These are phyloP conservation scores for Chlorella sp. DNA, from an alignment of 139 green algal species.

Conservation along the genomic window DNA sequence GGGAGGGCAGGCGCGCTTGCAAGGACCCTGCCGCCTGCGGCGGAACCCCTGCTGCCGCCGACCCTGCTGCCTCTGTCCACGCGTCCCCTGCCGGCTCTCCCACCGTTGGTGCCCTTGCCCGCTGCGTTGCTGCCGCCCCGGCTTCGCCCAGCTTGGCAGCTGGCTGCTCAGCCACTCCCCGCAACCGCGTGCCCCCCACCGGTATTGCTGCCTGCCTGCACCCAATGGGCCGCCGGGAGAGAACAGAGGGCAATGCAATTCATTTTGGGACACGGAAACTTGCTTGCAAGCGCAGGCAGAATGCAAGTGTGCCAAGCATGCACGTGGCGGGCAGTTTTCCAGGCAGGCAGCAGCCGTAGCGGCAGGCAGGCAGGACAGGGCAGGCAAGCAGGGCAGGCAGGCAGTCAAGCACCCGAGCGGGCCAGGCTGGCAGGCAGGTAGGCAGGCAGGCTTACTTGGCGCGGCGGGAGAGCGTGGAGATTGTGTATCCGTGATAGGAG, in stretches of 20 bases:
- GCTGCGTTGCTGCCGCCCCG: no score
- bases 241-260: neutral
- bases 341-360: no score
- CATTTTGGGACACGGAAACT: neutral
- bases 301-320: no score
- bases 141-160: no score
- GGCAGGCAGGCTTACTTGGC: slow-evolving; percentile 24
- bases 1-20: no score
- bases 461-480: slow-evolving; percentile 23
- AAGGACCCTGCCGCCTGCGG: no score
- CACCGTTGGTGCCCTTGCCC: no score
- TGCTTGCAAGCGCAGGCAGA: neutral
- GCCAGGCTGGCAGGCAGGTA: neutral
- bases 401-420: neutral
- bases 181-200: neutral
- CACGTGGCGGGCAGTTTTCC: no score
- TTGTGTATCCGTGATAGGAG: slow-evolving; percentile 22
- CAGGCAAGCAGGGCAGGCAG: neutral
- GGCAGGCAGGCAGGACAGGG: no score
- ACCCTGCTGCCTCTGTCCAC: no score
- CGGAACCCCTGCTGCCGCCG: no score
- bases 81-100: no score
- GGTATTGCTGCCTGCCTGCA: neutral
- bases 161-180: neutral
- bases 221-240: neutral